phyloP scores from a whole-genome alignment of 805 yeast genomes.

The Sugiyamaella valdiviana region DNA sequence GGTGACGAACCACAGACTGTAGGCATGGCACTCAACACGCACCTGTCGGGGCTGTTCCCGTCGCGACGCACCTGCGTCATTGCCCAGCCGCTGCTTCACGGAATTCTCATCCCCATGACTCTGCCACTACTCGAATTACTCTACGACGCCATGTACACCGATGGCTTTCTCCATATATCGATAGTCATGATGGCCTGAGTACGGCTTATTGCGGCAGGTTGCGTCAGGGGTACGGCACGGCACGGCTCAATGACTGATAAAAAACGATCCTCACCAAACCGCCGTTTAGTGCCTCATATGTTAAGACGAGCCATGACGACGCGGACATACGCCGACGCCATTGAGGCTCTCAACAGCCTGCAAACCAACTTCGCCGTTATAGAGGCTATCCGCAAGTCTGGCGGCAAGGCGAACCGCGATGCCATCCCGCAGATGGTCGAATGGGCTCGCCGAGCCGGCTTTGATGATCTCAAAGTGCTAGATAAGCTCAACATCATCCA shows the following conservation, averaged over 20 bases:
- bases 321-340: constrained; percentile 56
- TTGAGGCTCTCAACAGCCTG: constrained; percentile 71
- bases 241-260: background rate
- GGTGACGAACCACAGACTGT: constrained; percentile 28
- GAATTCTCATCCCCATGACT: constrained; percentile 43
- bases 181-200: constrained; percentile 34
- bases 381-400: constrained; percentile 71
- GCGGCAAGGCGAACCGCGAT: constrained; percentile 58
- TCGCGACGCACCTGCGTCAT: constrained; percentile 32
- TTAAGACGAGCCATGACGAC: constrained; percentile 7
- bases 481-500: constrained; percentile 75
- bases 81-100: constrained; percentile 48
- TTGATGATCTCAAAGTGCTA: constrained; percentile 53
- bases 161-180: constrained; percentile 59
- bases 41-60: constrained; percentile 45
- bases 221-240: background rate
- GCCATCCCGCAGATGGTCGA: constrained; percentile 82
- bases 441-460: constrained; percentile 69
- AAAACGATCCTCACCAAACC: background rate
- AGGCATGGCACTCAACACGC: constrained; percentile 36
- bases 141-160: constrained; percentile 43
- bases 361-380: constrained; percentile 90
- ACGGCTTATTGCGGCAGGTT: background rate
- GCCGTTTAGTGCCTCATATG: constrained; percentile 1
- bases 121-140: constrained; percentile 44